These are phyloP conservation scores for Chenopodium quinoa DNA, from an alignment of 148 eudicot genomes.

Conservation along the genomic window DNA sequence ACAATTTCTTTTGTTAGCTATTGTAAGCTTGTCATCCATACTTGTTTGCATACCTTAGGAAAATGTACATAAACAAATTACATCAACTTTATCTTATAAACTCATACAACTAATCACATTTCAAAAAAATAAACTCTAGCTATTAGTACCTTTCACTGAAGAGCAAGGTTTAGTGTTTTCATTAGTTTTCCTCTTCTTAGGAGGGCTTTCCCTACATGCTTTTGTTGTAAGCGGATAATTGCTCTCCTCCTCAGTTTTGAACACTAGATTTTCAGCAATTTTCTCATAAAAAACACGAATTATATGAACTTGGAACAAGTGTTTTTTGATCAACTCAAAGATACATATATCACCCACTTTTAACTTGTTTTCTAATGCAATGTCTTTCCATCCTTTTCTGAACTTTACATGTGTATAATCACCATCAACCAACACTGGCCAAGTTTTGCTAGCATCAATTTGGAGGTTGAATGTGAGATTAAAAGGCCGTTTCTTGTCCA, in stretches of 20 bases:
- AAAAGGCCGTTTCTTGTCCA: too few species aligned
- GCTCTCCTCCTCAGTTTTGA: not conserved
- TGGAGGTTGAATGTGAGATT: not conserved
- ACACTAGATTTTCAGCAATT: not conserved
- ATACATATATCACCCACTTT: slow-evolving; percentile 17
- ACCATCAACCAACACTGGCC: not conserved
- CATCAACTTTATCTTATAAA: too few species aligned
- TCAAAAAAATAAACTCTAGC: too few species aligned
- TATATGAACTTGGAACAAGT: slow-evolving; percentile 1
- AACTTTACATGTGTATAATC: not conserved
- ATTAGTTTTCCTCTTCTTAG: not conserved
- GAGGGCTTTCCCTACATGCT: not conserved
- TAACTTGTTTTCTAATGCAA: slow-evolving; percentile 15
- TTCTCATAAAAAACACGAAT: not conserved
- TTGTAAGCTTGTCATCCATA: not conserved
- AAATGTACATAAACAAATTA: too few species aligned
- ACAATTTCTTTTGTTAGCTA: not conserved
- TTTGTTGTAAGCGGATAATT: slow-evolving; percentile 11
- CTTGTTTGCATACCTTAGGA: not conserved
- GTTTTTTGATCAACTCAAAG: slow-evolving; percentile 7
- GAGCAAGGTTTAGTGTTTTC: not conserved
- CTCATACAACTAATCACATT: too few species aligned
- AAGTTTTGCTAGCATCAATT: slow-evolving; percentile 5
- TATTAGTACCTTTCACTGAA: slow-evolving; percentile 1
- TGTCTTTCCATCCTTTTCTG: slow-evolving; percentile 5